Evolutionary conservation across 2,329 filamentous ascomycete genomes (phyloP).

Genomic region (Fusarium citri): DNA sequence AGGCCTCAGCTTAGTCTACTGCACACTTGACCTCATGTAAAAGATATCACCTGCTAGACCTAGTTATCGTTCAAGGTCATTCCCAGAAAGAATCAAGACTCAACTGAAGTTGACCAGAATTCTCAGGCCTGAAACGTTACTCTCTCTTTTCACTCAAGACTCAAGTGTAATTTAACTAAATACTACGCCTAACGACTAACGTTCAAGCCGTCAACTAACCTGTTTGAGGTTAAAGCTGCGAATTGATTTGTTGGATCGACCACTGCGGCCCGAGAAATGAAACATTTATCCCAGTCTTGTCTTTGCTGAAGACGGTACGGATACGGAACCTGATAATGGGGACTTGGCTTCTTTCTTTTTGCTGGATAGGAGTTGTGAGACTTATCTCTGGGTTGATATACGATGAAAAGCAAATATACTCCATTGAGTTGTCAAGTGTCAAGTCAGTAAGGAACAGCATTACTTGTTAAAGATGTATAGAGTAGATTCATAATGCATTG

Average conservation of each 20-base stretch:
- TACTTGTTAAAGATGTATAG: not conserved
- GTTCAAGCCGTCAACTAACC: not conserved
- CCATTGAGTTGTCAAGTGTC: too few species aligned
- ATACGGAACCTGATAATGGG: not conserved
- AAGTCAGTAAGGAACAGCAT: not conserved
- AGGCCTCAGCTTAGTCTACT: not conserved
- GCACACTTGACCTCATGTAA: not conserved
- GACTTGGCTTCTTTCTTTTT: not conserved
- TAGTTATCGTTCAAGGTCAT: slow-evolving; percentile 3
- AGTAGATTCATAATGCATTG: not conserved
- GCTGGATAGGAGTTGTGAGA: not conserved
- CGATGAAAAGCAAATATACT: not conserved
- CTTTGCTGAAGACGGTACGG: not conserved
- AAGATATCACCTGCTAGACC: not conserved
- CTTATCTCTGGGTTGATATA: not conserved
- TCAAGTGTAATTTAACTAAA: slow-evolving; percentile 25
- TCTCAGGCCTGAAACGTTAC: slow-evolving; percentile 23
- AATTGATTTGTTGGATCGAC: slow-evolving; percentile 8
- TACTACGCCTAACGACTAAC: slow-evolving; percentile 14
- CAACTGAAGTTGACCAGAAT: slow-evolving; percentile 1
- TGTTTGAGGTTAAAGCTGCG: not conserved
- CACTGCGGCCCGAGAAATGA: slow-evolving; percentile 29
- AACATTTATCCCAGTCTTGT: slow-evolving; percentile 8
- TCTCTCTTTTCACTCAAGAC: not conserved
- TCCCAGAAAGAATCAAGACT: not conserved